phyloP scores from a whole-genome alignment of 257 asterid genomes.

The Gynochthodes officinalis region DNA sequence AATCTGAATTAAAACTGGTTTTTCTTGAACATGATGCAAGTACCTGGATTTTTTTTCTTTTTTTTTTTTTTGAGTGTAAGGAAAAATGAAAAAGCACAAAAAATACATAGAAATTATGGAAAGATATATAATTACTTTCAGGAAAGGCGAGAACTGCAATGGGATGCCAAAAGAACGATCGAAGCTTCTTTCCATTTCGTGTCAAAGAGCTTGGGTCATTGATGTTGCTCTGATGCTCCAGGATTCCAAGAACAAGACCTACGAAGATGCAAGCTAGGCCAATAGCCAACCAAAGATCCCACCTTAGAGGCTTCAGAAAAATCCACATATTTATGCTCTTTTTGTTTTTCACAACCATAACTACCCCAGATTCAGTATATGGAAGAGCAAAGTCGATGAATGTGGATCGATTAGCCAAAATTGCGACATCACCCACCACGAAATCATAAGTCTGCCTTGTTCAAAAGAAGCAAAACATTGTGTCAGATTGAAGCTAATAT shows the following conservation, averaged over 20 bases:
- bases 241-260: constrained; percentile 27
- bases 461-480: neutral
- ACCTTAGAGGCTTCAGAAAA: constrained; percentile 37
- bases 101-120: neutral
- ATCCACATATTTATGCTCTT: constrained; percentile 51
- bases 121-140: constrained; percentile 23
- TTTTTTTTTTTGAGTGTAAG: neutral
- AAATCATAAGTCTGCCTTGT: constrained; percentile 36
- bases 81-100: neutral
- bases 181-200: constrained; percentile 11
- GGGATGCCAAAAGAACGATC: constrained; percentile 37
- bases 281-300: constrained; percentile 51
- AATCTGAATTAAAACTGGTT: neutral
- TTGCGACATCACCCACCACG: constrained; percentile 54
- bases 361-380: constrained; percentile 56
- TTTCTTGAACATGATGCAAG: no score
- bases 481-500: neutral
- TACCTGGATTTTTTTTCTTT: neutral
- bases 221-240: constrained; percentile 26
- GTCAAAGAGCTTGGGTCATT: constrained; percentile 6
- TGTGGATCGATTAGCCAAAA: constrained; percentile 44
- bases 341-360: constrained; percentile 40
- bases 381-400: constrained; percentile 47
- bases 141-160: constrained; percentile 61
- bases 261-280: constrained; percentile 23